Evolutionary conservation across 1,139 yeast species (phyloP).

Genomic region (Hansenula anomala): DNA sequence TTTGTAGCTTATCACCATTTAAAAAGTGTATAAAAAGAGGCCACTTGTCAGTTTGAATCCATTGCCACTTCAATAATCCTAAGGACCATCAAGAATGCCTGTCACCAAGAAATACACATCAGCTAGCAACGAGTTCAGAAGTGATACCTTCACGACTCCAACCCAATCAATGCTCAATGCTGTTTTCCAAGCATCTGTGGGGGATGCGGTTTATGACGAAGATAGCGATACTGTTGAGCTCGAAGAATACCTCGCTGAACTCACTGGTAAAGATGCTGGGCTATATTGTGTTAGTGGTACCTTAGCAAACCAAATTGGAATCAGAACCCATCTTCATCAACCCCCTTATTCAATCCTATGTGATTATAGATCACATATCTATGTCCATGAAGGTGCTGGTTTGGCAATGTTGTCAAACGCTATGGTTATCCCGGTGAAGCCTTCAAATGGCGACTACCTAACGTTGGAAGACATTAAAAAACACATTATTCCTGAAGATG

Average conservation of each 20-base stretch:
- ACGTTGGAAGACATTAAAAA: slow-evolving; percentile 66
- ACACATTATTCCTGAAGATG: slow-evolving; percentile 52
- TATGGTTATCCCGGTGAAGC: slow-evolving; percentile 69
- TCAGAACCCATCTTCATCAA: slow-evolving; percentile 61
- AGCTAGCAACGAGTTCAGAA: slow-evolving; percentile 57
- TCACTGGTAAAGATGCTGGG: slow-evolving; percentile 70
- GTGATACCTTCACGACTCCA: slow-evolving; percentile 94
- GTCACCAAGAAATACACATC: slow-evolving; percentile 16
- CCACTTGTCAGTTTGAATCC: too few species aligned
- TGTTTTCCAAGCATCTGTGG: slow-evolving; percentile 53
- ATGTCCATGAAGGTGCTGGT: slow-evolving; percentile 74
- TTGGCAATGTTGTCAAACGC: slow-evolving; percentile 79
- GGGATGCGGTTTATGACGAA: slow-evolving; percentile 85
- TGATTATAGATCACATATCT: slow-evolving; percentile 73
- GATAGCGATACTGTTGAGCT: slow-evolving; percentile 57
- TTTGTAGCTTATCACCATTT: too few species aligned
- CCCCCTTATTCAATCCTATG: slow-evolving; percentile 78
- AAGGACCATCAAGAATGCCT: background rate
- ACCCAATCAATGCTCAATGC: slow-evolving; percentile 68
- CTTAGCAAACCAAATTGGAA: slow-evolving; percentile 70
- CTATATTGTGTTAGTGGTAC: slow-evolving; percentile 77
- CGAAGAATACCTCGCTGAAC: slow-evolving; percentile 50
- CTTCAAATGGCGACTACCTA: slow-evolving; percentile 57
- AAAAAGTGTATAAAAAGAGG: too few species aligned
- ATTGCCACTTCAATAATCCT: too few species aligned